Conservation (phyloP, 2,329 filamentous ascomycete genomes). For the Trichoderma cornu-damae region DNA sequence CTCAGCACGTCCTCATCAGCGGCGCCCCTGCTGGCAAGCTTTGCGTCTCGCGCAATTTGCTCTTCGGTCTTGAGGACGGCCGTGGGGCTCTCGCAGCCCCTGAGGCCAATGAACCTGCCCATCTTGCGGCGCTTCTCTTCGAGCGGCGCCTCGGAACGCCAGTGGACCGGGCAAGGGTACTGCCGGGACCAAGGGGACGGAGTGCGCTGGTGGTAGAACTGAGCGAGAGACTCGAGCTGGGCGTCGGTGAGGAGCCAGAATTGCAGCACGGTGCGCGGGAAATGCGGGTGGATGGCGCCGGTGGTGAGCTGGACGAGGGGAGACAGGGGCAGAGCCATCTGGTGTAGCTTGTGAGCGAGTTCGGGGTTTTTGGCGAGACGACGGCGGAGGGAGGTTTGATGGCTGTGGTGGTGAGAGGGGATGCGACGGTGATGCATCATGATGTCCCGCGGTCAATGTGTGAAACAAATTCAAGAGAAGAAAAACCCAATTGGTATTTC, state of each 20-base stretch:
- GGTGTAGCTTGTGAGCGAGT: conserved; percentile 56
- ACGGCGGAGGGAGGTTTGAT: conserved; percentile 27
- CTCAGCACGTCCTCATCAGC: conserved; percentile 45
- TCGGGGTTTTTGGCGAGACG: conserved; percentile 43
- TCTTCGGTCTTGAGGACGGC: conserved; percentile 40
- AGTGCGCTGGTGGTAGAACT: conserved; percentile 67
- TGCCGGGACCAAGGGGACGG: conserved; percentile 49
- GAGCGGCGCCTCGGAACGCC: conserved; percentile 48
- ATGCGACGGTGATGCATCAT: conserved; percentile 34
- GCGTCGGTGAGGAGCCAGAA: conserved; percentile 69
- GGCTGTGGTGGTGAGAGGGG: conserved; percentile 29
- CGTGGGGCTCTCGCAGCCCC: conserved; percentile 46
- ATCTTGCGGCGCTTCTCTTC: conserved; percentile 68
- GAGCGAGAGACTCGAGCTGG: conserved; percentile 64
- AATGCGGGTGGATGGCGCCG: conserved; percentile 58
- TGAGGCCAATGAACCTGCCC: conserved; percentile 67
- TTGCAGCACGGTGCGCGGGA: conserved; percentile 61
- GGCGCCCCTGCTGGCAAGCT: conserved; percentile 32
- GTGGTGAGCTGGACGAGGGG: conserved; percentile 61
- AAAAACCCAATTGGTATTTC: neutral
- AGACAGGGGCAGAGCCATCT: conserved; percentile 61
- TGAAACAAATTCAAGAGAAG: too few species aligned
- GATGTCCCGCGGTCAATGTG: conserved; percentile 13
- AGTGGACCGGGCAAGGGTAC: conserved; percentile 66
- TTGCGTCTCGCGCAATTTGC: conserved; percentile 43